Base-by-base conservation (phyloP, 169 alveolate genomes). In the Theileria sp. region DNA sequence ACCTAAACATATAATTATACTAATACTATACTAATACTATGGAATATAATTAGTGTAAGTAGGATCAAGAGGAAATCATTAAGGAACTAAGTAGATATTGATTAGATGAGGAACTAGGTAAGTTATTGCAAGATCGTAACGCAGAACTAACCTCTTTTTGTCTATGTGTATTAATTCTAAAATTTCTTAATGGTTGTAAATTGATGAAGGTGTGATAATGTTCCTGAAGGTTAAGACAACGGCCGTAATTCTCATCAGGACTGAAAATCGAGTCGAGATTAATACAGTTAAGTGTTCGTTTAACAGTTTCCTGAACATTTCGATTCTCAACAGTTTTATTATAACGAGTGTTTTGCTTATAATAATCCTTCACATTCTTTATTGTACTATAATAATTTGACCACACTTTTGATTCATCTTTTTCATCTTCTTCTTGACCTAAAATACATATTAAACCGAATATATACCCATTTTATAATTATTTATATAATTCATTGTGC, bases 241-340 rank as follows among this genome's bases (percentile, higher is more conserved):
- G 87, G 8, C 96, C 96, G 65, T 84, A 79, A 75, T 88, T 92
- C 61, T 93, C 96, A 56, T 92, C 90, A 23, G 95, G 94, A 30
- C 89, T 81, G 65, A 93, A 93, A 13, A 84, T 70, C 50, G 76
- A 73, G 68, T 87, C 88, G 13, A 92, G 75, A 23, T 87, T 79
- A 4, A 83, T 88, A 19, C 75, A 75, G 19, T 77, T 60, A 71
- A 85, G 61, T 0, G 93, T 91, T 28, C 88, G 93, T 32, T 82
- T 74, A 4, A 83, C 81, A 25, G 79, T 49, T 9, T 80, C 74
- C 81, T 92, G 87, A 56, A 89, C 44, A 58, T 81, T 50, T 51
- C 88, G 58, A 36, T 65, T 51, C 19, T 87, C 79, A 50, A 56
- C 68, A 38, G 93, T 28, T 65, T 71, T 65, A 77, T 87, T 80